These are phyloP conservation scores for Ilyonectria robusta DNA, from an alignment of 2,329 filamentous ascomycete genomes.

Conservation along the genomic window DNA sequence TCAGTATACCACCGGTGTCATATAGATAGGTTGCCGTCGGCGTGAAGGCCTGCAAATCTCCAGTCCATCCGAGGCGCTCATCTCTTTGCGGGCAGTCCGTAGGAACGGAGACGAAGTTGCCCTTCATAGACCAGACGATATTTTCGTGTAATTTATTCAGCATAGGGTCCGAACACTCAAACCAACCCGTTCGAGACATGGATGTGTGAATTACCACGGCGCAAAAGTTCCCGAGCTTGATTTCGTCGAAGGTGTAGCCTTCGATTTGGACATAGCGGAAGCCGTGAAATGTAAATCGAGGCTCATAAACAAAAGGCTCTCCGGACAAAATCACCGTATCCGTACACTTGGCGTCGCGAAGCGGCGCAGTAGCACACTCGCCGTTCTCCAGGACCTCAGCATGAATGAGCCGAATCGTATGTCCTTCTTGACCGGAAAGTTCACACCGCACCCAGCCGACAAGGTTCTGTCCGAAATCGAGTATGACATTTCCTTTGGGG, in stretches of 20 bases:
- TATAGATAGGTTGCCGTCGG: slow-evolving; percentile 68
- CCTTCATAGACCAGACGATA: slow-evolving; percentile 68
- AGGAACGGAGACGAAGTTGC: slow-evolving; percentile 69
- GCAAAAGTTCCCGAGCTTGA: slow-evolving; percentile 40
- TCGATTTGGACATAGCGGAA: slow-evolving; percentile 66
- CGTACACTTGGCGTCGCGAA: slow-evolving; percentile 58
- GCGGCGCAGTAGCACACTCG: slow-evolving; percentile 40
- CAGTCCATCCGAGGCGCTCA: slow-evolving; percentile 67
- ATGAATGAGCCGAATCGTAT: slow-evolving; percentile 49
- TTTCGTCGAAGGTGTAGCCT: slow-evolving; percentile 50
- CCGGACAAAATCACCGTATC: slow-evolving; percentile 57
- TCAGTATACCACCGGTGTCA: slow-evolving; percentile 62
- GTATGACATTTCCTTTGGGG: slow-evolving; percentile 58
- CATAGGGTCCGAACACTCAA: slow-evolving; percentile 64
- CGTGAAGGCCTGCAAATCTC: slow-evolving; percentile 64
- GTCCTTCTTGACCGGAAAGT: not conserved
- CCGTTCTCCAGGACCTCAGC: slow-evolving; percentile 68
- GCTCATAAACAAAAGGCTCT: slow-evolving; percentile 54
- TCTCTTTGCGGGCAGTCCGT: slow-evolving; percentile 71
- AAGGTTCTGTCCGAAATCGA: slow-evolving; percentile 71
- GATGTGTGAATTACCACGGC: slow-evolving; percentile 64
- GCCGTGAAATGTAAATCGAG: slow-evolving; percentile 68
- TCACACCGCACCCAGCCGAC: slow-evolving; percentile 48
- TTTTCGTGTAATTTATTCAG: slow-evolving; percentile 70
- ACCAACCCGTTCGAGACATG: slow-evolving; percentile 63